Base-by-base conservation (phyloP, 2,329 filamentous ascomycete genomes). In the Talaromyces piceae region DNA sequence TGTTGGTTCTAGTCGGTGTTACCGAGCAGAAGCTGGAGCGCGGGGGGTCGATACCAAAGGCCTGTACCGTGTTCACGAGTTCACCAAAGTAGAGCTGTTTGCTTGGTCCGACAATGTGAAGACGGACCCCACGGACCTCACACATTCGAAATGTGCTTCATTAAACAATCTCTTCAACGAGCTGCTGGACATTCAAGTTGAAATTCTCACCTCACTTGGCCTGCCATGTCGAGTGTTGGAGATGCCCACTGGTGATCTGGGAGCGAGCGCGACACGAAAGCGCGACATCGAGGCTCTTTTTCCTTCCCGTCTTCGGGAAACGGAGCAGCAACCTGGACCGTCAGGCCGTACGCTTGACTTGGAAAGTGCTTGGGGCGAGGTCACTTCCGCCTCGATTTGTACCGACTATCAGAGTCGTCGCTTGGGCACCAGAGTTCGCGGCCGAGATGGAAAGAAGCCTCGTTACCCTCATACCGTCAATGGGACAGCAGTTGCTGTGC, bases 51-150 rank as follows among this genome's bases (percentile, higher is more conserved):
- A 93, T 60, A 95, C 91, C 1, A 96, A 95, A 71, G 93, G 93
- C 4, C 74, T 98, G 1, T 98, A 97, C 71, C 86, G 93, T 25
- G 93, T 98, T 3, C 93, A 98, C 70, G 93, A 98, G 70, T 98
- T 98, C 71, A 95, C 90, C 25, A 98, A 98, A 68, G 91, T 98
- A 0, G 93, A 98, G 70, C 84, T 98, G 77, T 97, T 98, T 66
- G 90, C 87, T 0, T 98, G 93, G 93, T 86, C 88, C 4, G 61
- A 77, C 26, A 66, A 60, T 30, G 82, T 87, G 49, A 52, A 61
- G 2, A 64, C 54, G 13, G 52, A 59, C 23, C 44, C 46, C 31
- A 51, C 50, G 16, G 51, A 53, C 57, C 61, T 8, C n/a, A 33
- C 49, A 9, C 41, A 33, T 31, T 47, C 39, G 8, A 50, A 28